These are phyloP conservation scores for Gracilariopsis chorda DNA, from an alignment of 23 red algal species.

Conservation along the genomic window DNA sequence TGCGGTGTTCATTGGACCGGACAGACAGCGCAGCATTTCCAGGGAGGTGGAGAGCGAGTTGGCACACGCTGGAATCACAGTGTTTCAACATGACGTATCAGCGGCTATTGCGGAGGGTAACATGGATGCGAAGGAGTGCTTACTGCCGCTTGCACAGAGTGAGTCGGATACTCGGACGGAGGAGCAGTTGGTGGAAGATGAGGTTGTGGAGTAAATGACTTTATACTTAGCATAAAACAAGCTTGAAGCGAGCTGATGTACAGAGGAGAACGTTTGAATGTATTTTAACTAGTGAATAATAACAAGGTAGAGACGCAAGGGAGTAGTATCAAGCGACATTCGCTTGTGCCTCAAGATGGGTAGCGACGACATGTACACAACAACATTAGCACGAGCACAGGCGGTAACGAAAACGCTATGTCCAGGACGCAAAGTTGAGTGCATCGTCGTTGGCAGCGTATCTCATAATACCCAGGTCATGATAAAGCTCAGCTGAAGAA, in stretches of 20 bases:
- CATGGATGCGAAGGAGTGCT: constrained; percentile 46
- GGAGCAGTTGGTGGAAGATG: constrained; percentile 7
- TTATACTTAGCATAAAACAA: too few species aligned
- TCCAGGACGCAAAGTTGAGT: not conserved
- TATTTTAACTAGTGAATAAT: too few species aligned
- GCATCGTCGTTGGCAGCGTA: not conserved
- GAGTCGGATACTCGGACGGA: not conserved
- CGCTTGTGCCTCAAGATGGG: too few species aligned
- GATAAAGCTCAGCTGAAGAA: constrained; percentile 12
- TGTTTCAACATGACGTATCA: constrained; percentile 67
- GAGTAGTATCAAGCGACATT: too few species aligned
- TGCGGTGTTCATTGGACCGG: constrained; percentile 69
- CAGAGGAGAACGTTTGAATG: too few species aligned
- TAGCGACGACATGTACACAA: too few species aligned
- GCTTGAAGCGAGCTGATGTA: too few species aligned
- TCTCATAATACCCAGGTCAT: constrained; percentile 21
- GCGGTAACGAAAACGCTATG: too few species aligned
- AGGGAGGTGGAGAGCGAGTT: constrained; percentile 38
- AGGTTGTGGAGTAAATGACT: too few species aligned
- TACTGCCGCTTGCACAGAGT: not conserved
- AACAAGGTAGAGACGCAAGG: too few species aligned
- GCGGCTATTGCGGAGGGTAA: constrained; percentile 49
- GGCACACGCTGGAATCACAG: constrained; percentile 47
- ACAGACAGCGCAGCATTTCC: not conserved
- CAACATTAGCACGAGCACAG: too few species aligned